Base-by-base conservation (phyloP, 163 green algal species). In the Scenedesmus sp. region DNA sequence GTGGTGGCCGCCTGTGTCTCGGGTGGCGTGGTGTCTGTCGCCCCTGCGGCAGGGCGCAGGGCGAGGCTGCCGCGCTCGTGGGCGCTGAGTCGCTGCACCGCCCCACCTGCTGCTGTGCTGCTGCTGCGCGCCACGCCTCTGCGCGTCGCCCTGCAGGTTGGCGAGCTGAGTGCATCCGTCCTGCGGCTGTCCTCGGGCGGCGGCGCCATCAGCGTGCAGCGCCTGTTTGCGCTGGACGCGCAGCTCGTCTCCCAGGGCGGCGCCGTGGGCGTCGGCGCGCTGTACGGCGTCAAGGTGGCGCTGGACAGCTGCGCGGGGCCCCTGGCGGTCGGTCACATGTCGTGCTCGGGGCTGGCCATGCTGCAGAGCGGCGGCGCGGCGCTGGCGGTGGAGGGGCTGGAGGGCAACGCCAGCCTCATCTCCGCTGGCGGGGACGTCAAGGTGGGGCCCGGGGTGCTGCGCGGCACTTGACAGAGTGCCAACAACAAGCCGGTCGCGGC, bases 351-450 rank as follows among this genome's bases (percentile, higher is more conserved):
- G 18, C 37, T 82, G 35, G 49, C 56, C 24, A 65, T 33, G 35
- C 33, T 86, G 10, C 59, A 91, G n/a, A 87, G 53, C 46, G 51
- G 43, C 26, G 87, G 87, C 12, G 78, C 59, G 0, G 7, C 26
- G 5, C 0, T 91, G 4, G 30, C 40, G 13, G 78, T 91, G 6
- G 87, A 86, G 42, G 87, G 87, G 15, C 59, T 91, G 33, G 87
- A 91, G 53, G 87, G 87, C 24, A 87, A 81, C 49, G 87, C 87
- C 30, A 87, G 51, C 51, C 68, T 91, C 40, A n/a, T 91, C 33
- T 91, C 87, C 33, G 40, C 46, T 10, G 87, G 87, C n/a, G 87
- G 87, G 10, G 51, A 79, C 33, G 46, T 90, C 35, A 85, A 90
- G 86, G 86, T 90, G 37, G 22, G 1, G 3, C 5, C 7, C 9